Base-by-base conservation (phyloP, 495 filamentous ascomycete genomes). In the Trichoderma orchidacearum region DNA sequence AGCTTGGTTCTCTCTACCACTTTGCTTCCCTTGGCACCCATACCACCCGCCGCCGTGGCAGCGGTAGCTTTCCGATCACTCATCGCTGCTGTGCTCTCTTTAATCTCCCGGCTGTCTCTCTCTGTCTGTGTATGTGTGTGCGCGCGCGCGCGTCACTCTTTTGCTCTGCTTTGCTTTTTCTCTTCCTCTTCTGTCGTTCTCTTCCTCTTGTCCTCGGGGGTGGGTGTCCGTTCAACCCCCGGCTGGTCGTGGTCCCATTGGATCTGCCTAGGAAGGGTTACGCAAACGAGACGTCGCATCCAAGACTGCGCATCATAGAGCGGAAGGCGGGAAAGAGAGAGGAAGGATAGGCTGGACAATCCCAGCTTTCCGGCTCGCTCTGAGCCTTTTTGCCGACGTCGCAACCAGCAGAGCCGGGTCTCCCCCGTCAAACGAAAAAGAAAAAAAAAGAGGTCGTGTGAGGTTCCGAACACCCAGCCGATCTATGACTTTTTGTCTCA, bases 1-100 rank as follows among this genome's bases (percentile, higher is more conserved):
- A 27, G 15, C 55, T 27, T 57, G 34, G 79, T 68, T 30, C 82
- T 83, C 59, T 73, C 72, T 57, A 80, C 73, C 75, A 90, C 75
- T 65, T 81, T 80, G 64, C 7, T 48, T 11, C 41, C 41, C 41
- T 48, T 48, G 41, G 41, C 41, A 48, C 27, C 41, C 41, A 48
- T 48, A 3, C 7, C 41, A 48, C 41, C 41, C 41, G 41, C 9
- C 41, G 41, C 17, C 18, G 21, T 41, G 8, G 41, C 21, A 48
- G 18, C 41, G 41, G 41, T 23, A 48, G 41, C 41, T 23, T 48
- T 48, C 18, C 41, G 41, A 18, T 48, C 41, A 11, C 41, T 48
- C 41, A 48, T 48, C 27, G 41, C 41, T 48, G 41, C 41, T 48
- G 41, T 48, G 41, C 41, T 25, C 41, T 4, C 41, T 48, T n/a